These are phyloP conservation scores for Sclerotinia minor DNA, from an alignment of 2,329 filamentous ascomycete genomes.

Conservation along the genomic window DNA sequence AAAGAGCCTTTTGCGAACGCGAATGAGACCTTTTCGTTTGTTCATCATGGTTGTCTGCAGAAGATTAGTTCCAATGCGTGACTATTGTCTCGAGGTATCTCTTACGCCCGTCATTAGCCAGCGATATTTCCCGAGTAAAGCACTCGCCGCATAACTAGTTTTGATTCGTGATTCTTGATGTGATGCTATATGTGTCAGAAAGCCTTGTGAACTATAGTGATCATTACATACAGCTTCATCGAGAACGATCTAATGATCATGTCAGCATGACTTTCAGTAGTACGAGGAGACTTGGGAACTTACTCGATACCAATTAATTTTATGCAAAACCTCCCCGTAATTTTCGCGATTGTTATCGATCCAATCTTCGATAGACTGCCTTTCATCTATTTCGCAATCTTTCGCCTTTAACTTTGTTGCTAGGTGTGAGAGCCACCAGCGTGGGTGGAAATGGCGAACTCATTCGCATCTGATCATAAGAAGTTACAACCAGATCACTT, in stretches of 20 bases:
- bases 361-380: constrained; percentile 3
- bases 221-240: constrained; percentile 10
- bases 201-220: too few relatives aligned
- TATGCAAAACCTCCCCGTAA: not conserved
- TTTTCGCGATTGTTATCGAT: constrained; percentile 2
- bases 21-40: not conserved
- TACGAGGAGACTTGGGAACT: not conserved
- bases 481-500: constrained; percentile 3
- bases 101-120: constrained; percentile 19
- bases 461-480: not conserved
- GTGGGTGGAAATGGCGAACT: constrained; percentile 9
- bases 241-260: constrained; percentile 5
- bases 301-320: constrained; percentile 7
- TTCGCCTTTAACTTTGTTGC: not conserved
- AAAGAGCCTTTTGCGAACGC: not conserved
- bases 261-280: not conserved
- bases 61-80: constrained; percentile 1
- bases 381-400: not conserved
- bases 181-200: not conserved
- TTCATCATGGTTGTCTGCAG: constrained; percentile 21
- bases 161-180: constrained; percentile 2
- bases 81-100: too few relatives aligned
- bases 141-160: constrained; percentile 4
- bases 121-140: not conserved
- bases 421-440: not conserved